Percentiles rank a stretch among this genome's conserved stretches.
Conservation (phyloP, 768 basidiomycete genomes). For the Psilocybe tampanensis region DNA sequence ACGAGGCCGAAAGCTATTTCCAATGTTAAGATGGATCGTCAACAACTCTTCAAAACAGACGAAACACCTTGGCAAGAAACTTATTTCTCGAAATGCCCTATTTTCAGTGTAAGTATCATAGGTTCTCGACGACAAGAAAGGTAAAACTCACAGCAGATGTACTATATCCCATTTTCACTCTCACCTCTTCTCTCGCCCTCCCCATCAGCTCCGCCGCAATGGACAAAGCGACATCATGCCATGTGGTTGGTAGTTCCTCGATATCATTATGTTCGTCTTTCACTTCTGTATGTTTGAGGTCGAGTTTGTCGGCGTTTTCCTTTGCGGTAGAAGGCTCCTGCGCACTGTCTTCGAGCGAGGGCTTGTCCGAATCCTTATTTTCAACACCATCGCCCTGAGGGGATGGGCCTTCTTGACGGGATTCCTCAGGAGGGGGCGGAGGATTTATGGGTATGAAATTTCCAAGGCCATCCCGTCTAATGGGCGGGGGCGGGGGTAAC, state of each 20-base stretch:
- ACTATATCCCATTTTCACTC: slow-evolving; percentile 81
- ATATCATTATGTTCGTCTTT: slow-evolving; percentile 6
- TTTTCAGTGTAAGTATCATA: not conserved
- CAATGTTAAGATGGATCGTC: not conserved
- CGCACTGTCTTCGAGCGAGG: not conserved
- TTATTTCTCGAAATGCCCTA: slow-evolving; percentile 93
- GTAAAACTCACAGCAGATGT: slow-evolving; percentile 75
- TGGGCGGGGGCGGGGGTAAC: slow-evolving; percentile 70
- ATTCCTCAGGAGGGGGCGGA: slow-evolving; percentile 21
- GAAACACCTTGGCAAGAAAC: slow-evolving; percentile 85
- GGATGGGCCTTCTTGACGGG: not conserved
- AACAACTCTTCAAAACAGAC: not conserved
- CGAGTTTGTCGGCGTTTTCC: not conserved
- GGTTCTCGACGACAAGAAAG: not conserved
- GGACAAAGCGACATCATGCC: slow-evolving; percentile 92
- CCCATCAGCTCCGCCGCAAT: slow-evolving; percentile 88
- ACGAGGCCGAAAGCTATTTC: slow-evolving; percentile 82
- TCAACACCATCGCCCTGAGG: not conserved
- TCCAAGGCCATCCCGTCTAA: slow-evolving; percentile 64
- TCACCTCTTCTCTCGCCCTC: slow-evolving; percentile 70
- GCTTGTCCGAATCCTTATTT: not conserved
- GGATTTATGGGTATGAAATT: slow-evolving; percentile 61
- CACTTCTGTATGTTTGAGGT: not conserved
- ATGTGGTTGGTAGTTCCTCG: slow-evolving; percentile 51
- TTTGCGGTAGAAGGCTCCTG: slow-evolving; percentile 4